Conservation (phyloP, 306 rosid genomes). For the Rosa chinensis region DNA sequence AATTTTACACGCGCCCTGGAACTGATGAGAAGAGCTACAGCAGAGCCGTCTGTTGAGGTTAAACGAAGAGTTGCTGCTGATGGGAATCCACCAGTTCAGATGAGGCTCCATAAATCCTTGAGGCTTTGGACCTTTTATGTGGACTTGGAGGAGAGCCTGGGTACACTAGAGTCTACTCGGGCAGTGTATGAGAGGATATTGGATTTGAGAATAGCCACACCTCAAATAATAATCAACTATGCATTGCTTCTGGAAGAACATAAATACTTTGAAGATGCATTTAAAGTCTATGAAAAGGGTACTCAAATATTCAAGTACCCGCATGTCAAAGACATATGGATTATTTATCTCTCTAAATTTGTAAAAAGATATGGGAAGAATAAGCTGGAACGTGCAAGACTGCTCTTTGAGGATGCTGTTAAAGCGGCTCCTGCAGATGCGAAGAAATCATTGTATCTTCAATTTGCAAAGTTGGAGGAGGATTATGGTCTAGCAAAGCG, state of each 20-base stretch:
- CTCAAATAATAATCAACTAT: slow-evolving; percentile 83
- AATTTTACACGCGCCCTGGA: slow-evolving; percentile 82
- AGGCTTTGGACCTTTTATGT: slow-evolving; percentile 91
- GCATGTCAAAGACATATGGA: slow-evolving; percentile 91
- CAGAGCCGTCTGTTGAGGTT: slow-evolving; percentile 94
- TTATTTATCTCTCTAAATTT: slow-evolving; percentile 82
- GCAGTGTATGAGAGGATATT: slow-evolving; percentile 86
- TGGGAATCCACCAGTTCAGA: slow-evolving; percentile 89
- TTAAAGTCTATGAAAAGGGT: slow-evolving; percentile 95
- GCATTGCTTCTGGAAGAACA: slow-evolving; percentile 87
- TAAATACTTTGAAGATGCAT: slow-evolving; percentile 93
- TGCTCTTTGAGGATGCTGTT: slow-evolving; percentile 86
- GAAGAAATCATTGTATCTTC: slow-evolving; percentile 54
- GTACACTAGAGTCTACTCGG: slow-evolving; percentile 79
- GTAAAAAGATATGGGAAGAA: slow-evolving; percentile 85
- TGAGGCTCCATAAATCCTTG: slow-evolving; percentile 75
- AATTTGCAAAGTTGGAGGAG: slow-evolving; percentile 52
- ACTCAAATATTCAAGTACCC: slow-evolving; percentile 94
- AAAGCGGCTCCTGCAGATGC: slow-evolving; percentile 62
- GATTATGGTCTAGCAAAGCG: slow-evolving; percentile 57
- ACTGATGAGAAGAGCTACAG: slow-evolving; percentile 92
- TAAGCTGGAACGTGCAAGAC: slow-evolving; percentile 90
- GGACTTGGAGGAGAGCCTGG: slow-evolving; percentile 90
- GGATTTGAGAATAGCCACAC: slow-evolving; percentile 92
- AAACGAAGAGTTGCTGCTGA: slow-evolving; percentile 95